These are phyloP conservation scores for Clarireedia monteithiana DNA, from an alignment of 2,329 filamentous ascomycete genomes.

Conservation along the genomic window DNA sequence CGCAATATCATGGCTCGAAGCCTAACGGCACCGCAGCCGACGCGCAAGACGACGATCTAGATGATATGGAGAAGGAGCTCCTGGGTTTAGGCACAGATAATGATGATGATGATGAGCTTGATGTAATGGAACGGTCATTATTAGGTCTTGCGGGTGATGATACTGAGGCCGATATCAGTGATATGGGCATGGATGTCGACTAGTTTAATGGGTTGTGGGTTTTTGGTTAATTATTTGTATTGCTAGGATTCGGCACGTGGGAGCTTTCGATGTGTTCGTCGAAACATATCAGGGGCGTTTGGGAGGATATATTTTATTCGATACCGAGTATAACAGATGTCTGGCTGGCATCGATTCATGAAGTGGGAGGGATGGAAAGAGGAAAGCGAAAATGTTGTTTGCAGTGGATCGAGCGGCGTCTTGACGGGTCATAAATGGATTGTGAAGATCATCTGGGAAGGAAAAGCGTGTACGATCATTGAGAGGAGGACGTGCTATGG, in stretches of 20 bases:
- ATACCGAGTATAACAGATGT: no score
- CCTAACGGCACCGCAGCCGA: slow-evolving; percentile 26
- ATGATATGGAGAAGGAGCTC: slow-evolving; percentile 47
- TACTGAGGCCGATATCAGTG: slow-evolving; percentile 28
- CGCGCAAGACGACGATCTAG: slow-evolving; percentile 39
- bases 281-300: not conserved
- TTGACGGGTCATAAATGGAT: no score
- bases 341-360: no score
- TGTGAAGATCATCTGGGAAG: no score
- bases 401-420: no score
- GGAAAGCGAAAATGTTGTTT: no score
- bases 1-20: slow-evolving; percentile 27
- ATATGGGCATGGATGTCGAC: slow-evolving; percentile 24
- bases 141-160: slow-evolving; percentile 27
- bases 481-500: no score
- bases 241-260: not conserved
- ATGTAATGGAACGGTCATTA: slow-evolving; percentile 38
- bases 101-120: slow-evolving; percentile 36
- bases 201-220: no score
- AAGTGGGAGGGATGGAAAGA: no score
- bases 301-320: not conserved
- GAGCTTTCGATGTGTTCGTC: slow-evolving; percentile 6
- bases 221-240: not conserved
- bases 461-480: no score
- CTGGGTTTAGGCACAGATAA: slow-evolving; percentile 38